Evolutionary conservation across 208 protist genomes (phyloP), one percentile per base, ranked within the genome.

Genomic region (Acanthamoeba divionensis): DNA sequence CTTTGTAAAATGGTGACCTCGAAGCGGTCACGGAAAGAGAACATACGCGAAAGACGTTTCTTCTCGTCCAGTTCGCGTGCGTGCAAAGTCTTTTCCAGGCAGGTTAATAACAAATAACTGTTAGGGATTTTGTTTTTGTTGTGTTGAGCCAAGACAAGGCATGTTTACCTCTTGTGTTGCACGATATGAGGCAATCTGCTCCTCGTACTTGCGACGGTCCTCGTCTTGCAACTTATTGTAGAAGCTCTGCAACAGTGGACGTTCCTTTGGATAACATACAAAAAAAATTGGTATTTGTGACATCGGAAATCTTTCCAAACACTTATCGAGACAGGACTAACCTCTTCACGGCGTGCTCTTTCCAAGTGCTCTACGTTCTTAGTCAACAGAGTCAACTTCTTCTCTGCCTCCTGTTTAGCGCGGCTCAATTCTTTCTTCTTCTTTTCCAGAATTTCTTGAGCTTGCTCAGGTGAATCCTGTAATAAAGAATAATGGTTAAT

Each of bases 11-110:
- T 41, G 26, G 38, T 21, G 38, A 45, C 77, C 77, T 86, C 77
- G 33, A 86, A 86, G 44, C 36, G 29, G 9, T 31, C 6, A n/a
- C 77, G 77, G 54, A 67, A 31, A 41, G 77, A 31, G 47, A 67
- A 24, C 77, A 86, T 86, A 18, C 54, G 24, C 33, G 29, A 48
- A 57, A 86, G 77, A 21, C 77, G 63, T 10, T 41, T n/a, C 77
- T 86, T 86, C 77, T 86, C 77, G 31, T 86, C 77, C 26, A 86
- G 8, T 41, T 86, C 54, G 54, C 66, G 60, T 50, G 54, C 54
- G 31, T 86, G 77, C 33, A 66, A 50, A 50, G 38, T 80, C 69
- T 41, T 41, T 41, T 6, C 36, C 36, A 41, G 36, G 36, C 36
- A 41, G 36, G 36, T 6, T 41, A 1, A 41, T 41, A 41, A 41